Percentiles rank a stretch among this genome's conserved stretches.
These are phyloP conservation scores for Aspergillus sergii DNA, from an alignment of 2,329 filamentous ascomycete genomes.

Conservation along the genomic window DNA sequence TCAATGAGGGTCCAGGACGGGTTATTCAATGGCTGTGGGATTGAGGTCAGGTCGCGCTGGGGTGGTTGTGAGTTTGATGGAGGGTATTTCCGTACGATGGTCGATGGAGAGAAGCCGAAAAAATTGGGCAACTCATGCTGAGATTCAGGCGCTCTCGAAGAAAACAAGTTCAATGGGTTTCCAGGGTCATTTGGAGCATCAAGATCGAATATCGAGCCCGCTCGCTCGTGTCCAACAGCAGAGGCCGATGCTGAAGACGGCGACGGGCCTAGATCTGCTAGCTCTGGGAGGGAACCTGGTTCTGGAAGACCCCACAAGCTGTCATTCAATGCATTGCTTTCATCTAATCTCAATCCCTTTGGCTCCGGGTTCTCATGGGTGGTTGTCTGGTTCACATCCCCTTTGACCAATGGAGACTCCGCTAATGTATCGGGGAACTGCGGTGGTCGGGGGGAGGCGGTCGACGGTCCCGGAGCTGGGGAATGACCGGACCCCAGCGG, in stretches of 20 bases:
- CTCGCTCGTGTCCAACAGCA: constrained; percentile 15
- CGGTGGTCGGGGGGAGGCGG: neutral
- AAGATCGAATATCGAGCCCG: constrained; percentile 23
- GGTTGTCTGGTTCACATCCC: constrained; percentile 7
- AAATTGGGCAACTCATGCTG: constrained; percentile 22
- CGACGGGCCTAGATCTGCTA: constrained; percentile 34
- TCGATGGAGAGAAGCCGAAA: constrained; percentile 34
- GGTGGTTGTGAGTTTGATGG: constrained; percentile 23
- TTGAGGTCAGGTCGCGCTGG: constrained; percentile 34
- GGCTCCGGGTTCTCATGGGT: constrained; percentile 5
- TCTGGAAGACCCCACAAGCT: constrained; percentile 36
- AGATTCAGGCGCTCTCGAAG: constrained; percentile 24
- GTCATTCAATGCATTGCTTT: constrained; percentile 27
- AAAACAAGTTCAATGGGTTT: constrained; percentile 30
- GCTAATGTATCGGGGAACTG: constrained; percentile 11
- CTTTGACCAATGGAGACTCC: constrained; percentile 14
- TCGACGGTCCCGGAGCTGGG: neutral
- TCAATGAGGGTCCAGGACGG: constrained; percentile 61
- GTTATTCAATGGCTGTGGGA: constrained; percentile 48
- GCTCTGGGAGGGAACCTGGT: constrained; percentile 32
- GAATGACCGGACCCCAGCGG: constrained; percentile 3
- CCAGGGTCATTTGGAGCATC: constrained; percentile 21
- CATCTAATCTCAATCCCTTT: constrained; percentile 19
- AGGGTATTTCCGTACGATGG: constrained; percentile 38
- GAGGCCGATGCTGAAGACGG: constrained; percentile 20